Evolutionary conservation across 2,329 filamentous ascomycete species (phyloP).

Genomic region (Ophiostoma populinum): DNA sequence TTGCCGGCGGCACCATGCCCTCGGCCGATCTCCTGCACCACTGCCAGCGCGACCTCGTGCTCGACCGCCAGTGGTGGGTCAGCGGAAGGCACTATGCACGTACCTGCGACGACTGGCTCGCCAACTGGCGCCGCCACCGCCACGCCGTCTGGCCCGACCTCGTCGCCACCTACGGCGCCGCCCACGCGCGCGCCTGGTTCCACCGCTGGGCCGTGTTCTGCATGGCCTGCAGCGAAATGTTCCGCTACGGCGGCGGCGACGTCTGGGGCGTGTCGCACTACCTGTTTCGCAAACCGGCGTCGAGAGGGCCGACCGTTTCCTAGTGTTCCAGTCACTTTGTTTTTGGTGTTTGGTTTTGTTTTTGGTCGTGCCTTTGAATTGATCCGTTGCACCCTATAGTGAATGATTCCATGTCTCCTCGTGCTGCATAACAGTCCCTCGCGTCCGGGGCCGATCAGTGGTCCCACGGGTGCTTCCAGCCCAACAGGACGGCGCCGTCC

Average conservation of each 20-base stretch:
- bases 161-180: slow-evolving; percentile 45
- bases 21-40: slow-evolving; percentile 47
- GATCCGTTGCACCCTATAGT: too few species aligned
- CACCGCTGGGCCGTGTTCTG: slow-evolving; percentile 59
- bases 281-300: slow-evolving; percentile 40
- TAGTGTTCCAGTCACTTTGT: background rate
- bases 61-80: slow-evolving; percentile 54
- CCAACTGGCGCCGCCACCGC: slow-evolving; percentile 40
- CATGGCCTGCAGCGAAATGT: slow-evolving; percentile 53
- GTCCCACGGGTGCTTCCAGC: slow-evolving; percentile 95
- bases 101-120: slow-evolving; percentile 54
- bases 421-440: background rate
- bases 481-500: slow-evolving; percentile 71
- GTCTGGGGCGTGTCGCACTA: slow-evolving; percentile 52
- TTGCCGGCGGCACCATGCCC: slow-evolving; percentile 57
- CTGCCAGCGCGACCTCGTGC: slow-evolving; percentile 44
- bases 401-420: too few species aligned
- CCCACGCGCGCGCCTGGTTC: slow-evolving; percentile 43
- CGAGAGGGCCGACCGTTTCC: background rate
- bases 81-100: slow-evolving; percentile 50
- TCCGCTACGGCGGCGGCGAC: slow-evolving; percentile 46
- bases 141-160: slow-evolving; percentile 45
- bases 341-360: too few species aligned
- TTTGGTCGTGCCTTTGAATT: too few species aligned
- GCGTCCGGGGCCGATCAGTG: slow-evolving; percentile 38